Conservation (phyloP, 1,284 basidiomycete species). For the Microbotryum saponariae region DNA sequence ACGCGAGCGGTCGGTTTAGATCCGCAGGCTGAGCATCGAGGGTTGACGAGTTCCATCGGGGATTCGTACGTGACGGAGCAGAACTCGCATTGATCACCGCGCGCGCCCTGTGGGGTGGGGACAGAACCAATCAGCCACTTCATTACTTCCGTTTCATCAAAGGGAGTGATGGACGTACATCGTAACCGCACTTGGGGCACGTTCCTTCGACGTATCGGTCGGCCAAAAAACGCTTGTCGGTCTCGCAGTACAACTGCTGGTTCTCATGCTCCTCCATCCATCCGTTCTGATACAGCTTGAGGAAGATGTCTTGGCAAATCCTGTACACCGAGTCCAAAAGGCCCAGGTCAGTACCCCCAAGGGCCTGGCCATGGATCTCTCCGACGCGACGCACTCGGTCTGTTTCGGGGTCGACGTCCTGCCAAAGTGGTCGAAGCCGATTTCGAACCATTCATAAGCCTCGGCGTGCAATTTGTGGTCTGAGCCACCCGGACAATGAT, state of each 20-base stretch:
- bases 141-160: background rate
- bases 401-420: slow-evolving; percentile 86
- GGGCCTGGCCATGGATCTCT: background rate
- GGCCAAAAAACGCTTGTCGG: slow-evolving; percentile 81
- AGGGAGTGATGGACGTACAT: slow-evolving; percentile 47
- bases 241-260: slow-evolving; percentile 88
- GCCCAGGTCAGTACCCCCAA: background rate
- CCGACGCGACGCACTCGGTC: slow-evolving; percentile 58
- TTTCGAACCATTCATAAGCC: slow-evolving; percentile 91
- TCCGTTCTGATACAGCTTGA: slow-evolving; percentile 67
- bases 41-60: slow-evolving; percentile 85
- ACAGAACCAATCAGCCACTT: background rate
- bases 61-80: slow-evolving; percentile 84
- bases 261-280: slow-evolving; percentile 72
- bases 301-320: slow-evolving; percentile 80
- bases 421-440: slow-evolving; percentile 93
- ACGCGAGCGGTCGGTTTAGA: slow-evolving; percentile 54
- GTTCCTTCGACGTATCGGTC: slow-evolving; percentile 92
- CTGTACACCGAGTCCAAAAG: slow-evolving; percentile 45
- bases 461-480: slow-evolving; percentile 78
- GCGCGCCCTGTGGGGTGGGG: slow-evolving; percentile 61
- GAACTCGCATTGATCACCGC: slow-evolving; percentile 96
- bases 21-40: slow-evolving; percentile 82
- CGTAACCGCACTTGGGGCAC: slow-evolving; percentile 81
- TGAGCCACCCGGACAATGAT: slow-evolving; percentile 44